Percentiles rank a stretch among this genome's conserved stretches.
These are phyloP conservation scores for Daldinia childiae DNA, from an alignment of 495 filamentous ascomycete species.

Conservation along the genomic window DNA sequence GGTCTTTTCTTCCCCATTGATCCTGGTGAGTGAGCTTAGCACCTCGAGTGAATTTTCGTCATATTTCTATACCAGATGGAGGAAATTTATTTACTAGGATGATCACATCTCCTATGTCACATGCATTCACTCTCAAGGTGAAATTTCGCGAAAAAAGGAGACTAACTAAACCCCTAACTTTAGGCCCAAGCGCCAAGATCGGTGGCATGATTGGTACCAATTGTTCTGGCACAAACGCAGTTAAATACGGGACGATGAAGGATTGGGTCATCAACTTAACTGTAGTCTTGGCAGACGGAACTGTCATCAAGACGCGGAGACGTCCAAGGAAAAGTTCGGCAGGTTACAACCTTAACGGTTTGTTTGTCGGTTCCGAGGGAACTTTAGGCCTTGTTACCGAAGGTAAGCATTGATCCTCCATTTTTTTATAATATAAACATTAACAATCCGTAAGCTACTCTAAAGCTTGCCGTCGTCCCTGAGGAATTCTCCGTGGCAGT, in stretches of 20 bases:
- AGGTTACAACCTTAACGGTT: slow-evolving; percentile 79
- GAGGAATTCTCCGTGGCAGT: slow-evolving; percentile 79
- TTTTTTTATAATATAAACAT: background rate
- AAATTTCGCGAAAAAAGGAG: background rate
- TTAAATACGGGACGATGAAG: slow-evolving; percentile 85
- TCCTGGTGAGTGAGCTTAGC: slow-evolving; percentile 63
- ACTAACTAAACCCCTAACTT: slow-evolving; percentile 31
- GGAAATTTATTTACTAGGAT: background rate
- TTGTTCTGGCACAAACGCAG: slow-evolving; percentile 83
- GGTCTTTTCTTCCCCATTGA: slow-evolving; percentile 93
- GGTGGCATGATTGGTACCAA: slow-evolving; percentile 83
- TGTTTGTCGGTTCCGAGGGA: slow-evolving; percentile 82
- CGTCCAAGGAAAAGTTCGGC: slow-evolving; percentile 81
- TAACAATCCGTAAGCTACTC: slow-evolving; percentile 57
- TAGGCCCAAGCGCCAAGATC: slow-evolving; percentile 69
- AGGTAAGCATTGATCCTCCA: slow-evolving; percentile 23
- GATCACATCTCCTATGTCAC: background rate
- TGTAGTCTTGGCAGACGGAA: slow-evolving; percentile 81
- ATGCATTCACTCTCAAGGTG: background rate
- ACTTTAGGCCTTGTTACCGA: slow-evolving; percentile 83
- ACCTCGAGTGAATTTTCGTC: slow-evolving; percentile 37
- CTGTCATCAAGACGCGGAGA: slow-evolving; percentile 77
- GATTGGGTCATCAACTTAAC: slow-evolving; percentile 87
- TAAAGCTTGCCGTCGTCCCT: slow-evolving; percentile 78
- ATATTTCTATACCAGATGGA: slow-evolving; percentile 17